Evolutionary conservation across 75 land plant species (phyloP).

Genomic region (Pinus albicaulis): DNA sequence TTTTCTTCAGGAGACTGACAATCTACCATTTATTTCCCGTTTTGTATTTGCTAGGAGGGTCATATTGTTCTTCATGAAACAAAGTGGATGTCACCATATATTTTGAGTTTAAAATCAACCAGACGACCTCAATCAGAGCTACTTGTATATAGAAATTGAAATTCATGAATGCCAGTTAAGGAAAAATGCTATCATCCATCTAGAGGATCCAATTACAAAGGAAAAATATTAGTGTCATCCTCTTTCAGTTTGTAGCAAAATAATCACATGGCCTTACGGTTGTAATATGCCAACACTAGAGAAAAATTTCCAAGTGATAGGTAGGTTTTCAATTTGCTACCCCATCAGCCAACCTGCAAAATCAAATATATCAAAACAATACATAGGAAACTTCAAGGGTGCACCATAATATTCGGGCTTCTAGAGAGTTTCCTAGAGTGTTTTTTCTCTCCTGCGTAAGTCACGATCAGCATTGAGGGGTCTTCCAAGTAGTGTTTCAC

Average conservation of each 20-base stretch:
- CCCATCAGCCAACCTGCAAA: background rate
- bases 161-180: background rate
- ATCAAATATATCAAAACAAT: background rate
- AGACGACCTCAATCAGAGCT: too few relatives aligned
- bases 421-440: slow-evolving; percentile 42
- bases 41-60: too few relatives aligned
- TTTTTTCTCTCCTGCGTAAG: slow-evolving; percentile 87
- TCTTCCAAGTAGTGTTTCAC: slow-evolving; percentile 81
- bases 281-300: background rate
- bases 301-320: background rate
- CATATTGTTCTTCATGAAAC: too few relatives aligned
- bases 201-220: background rate
- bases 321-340: background rate
- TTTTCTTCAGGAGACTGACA: background rate
- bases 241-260: too few relatives aligned
- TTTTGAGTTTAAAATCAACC: too few relatives aligned
- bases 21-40: background rate
- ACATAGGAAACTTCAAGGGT: background rate
- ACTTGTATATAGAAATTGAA: background rate
- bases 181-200: background rate
- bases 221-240: background rate
- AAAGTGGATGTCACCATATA: too few relatives aligned
- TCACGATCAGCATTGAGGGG: slow-evolving; percentile 78
- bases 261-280: slow-evolving; percentile 1
- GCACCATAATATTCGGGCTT: slow-evolving; percentile 9